A percentile compares a stretch with the other conserved stretches of the same genome.
These are phyloP conservation scores for Erucastrum elatum DNA, from an alignment of 345 rosid species.

Conservation along the genomic window DNA sequence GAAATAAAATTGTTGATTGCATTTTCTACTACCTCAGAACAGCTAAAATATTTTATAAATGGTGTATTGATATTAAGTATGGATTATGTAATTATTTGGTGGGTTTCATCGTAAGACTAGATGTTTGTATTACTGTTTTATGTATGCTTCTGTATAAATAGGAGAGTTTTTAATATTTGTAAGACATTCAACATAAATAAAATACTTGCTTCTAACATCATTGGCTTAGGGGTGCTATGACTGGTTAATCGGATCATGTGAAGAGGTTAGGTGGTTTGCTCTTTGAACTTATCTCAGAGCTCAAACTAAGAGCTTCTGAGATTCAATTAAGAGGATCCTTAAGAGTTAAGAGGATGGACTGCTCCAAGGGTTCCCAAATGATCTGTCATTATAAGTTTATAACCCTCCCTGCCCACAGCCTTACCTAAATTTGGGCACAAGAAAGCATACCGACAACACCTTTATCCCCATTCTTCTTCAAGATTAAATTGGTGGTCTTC, in stretches of 20 bases:
- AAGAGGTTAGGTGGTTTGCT: constrained; percentile 36
- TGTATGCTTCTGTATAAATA: constrained; percentile 14
- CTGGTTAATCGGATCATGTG: constrained; percentile 38
- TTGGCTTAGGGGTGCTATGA: too few relatives aligned
- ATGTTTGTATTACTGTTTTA: constrained; percentile 1
- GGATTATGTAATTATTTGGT: neutral
- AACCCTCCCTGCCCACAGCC: constrained; percentile 51
- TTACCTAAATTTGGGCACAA: constrained; percentile 41
- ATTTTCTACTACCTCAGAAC: neutral
- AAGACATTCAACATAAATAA: neutral
- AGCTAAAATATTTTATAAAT: neutral
- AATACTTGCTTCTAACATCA: neutral
- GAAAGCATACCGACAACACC: constrained; percentile 36
- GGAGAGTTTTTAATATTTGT: neutral
- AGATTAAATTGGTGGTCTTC: constrained; percentile 54
- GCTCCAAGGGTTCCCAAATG: constrained; percentile 28
- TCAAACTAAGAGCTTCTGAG: neutral
- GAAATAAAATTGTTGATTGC: neutral
- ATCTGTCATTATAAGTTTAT: constrained; percentile 38
- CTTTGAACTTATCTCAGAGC: constrained; percentile 47
- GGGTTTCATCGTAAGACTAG: neutral
- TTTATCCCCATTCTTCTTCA: constrained; percentile 50
- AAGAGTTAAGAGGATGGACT: constrained; percentile 32
- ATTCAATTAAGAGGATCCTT: too few relatives aligned
- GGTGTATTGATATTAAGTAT: neutral